These are phyloP conservation scores for Globisporangium rhizosaccharum DNA, from an alignment of 352 stramenopile genomes.

Conservation along the genomic window DNA sequence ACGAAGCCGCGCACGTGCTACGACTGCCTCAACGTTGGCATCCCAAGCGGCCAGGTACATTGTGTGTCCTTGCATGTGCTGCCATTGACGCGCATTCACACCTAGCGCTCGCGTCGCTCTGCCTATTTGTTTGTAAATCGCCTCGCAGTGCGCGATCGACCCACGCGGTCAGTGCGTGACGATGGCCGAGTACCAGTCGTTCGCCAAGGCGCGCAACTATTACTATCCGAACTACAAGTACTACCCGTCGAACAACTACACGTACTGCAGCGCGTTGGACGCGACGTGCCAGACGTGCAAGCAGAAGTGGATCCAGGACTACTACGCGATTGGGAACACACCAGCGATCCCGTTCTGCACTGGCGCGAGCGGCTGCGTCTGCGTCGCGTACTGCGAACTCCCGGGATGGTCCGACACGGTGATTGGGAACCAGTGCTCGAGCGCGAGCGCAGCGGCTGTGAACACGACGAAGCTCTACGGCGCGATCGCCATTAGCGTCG, in stretches of 20 bases:
- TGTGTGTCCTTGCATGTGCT: neutral
- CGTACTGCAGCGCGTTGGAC: slow-evolving; percentile 10
- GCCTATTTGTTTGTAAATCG: neutral
- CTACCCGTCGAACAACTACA: slow-evolving; percentile 15
- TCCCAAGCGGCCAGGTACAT: slow-evolving; percentile 2
- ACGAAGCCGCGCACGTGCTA: slow-evolving; percentile 10
- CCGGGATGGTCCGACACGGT: slow-evolving; percentile 9
- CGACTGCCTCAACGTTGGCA: slow-evolving; percentile 14
- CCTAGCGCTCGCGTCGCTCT: neutral
- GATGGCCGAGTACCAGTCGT: slow-evolving; percentile 12
- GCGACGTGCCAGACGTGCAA: slow-evolving; percentile 8
- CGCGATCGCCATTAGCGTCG: neutral
- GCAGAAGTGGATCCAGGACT: slow-evolving; percentile 7
- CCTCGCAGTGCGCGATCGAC: slow-evolving; percentile 8
- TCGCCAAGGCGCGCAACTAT: slow-evolving; percentile 2
- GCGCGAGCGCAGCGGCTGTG: slow-evolving; percentile 2
- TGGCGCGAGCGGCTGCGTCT: slow-evolving; percentile 11
- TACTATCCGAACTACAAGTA: slow-evolving; percentile 4
- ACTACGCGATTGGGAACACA: neutral
- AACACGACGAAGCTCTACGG: slow-evolving; percentile 4
- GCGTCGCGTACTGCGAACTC: slow-evolving; percentile 10
- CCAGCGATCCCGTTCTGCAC: neutral
- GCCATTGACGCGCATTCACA: no score
- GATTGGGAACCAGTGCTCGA: slow-evolving; percentile 9
- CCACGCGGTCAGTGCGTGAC: slow-evolving; percentile 14